Conservation (phyloP, 768 basidiomycete genomes). For the Hydnum rufescens region DNA sequence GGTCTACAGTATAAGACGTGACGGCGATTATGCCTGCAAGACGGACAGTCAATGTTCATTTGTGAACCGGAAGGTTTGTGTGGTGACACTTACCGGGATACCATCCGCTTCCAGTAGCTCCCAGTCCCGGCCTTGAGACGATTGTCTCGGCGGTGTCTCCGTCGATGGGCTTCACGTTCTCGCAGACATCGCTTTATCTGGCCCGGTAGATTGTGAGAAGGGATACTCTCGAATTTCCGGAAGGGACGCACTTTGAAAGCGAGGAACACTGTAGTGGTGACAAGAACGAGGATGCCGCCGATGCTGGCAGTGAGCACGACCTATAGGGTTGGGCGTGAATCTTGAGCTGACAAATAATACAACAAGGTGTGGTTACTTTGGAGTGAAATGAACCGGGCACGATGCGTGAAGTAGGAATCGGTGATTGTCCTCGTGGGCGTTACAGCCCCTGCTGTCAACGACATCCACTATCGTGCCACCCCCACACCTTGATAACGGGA, state of each 20-base stretch:
- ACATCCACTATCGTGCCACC: too few species aligned
- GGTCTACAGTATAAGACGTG: too few species aligned
- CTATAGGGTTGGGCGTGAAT: neutral
- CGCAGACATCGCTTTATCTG: neutral
- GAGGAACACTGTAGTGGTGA: neutral
- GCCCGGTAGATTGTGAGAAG: neutral
- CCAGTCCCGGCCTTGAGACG: neutral
- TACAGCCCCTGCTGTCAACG: too few species aligned
- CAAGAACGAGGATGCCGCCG: neutral
- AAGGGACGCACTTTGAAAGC: neutral
- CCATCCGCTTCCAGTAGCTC: neutral
- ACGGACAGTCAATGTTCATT: neutral
- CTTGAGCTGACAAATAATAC: neutral
- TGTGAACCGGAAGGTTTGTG: neutral
- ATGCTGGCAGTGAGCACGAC: slow-evolving; percentile 1
- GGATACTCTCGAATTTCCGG: neutral
- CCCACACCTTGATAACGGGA: too few species aligned
- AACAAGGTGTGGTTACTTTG: neutral
- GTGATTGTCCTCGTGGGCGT: too few species aligned
- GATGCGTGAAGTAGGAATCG: neutral
- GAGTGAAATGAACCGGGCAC: neutral
- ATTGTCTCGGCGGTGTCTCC: neutral
- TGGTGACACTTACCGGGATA: neutral
- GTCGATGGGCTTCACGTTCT: neutral
- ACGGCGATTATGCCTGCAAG: neutral